Evolutionary conservation across 257 asterid genomes (phyloP).

Genomic region (Orobanche coerulescens): DNA sequence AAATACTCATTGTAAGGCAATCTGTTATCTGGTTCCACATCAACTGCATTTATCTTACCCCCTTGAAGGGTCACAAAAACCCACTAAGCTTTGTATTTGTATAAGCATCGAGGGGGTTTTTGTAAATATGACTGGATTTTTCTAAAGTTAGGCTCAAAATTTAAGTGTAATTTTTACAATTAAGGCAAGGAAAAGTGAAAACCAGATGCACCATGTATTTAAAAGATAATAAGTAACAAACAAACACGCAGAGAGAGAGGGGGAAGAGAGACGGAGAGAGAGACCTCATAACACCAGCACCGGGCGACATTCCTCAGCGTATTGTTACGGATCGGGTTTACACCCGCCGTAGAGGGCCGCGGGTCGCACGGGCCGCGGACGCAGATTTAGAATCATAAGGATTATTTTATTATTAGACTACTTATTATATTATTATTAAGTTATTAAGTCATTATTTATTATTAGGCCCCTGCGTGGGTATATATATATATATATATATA

Average conservation of each 20-base stretch:
- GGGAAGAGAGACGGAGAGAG: background rate
- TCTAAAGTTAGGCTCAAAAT: background rate
- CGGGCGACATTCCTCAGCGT: slow-evolving; percentile 24
- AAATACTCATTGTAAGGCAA: background rate
- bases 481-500: no score
- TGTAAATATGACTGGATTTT: background rate
- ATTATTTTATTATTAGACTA: no score
- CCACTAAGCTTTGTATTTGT: background rate
- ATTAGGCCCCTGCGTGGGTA: no score
- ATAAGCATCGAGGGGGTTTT: background rate
- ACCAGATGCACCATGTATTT: background rate
- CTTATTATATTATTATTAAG: no score
- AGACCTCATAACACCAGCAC: slow-evolving; percentile 32
- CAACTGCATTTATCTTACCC: background rate
- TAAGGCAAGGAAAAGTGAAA: background rate
- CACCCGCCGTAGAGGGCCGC: no score
- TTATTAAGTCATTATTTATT: no score
- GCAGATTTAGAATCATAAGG: no score
- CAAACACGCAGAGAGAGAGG: background rate
- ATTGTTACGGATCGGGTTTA: no score
- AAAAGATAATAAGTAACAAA: background rate
- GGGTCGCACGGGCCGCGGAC: no score
- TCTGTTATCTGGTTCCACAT: background rate
- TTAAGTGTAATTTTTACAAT: background rate
- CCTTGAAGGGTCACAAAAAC: background rate